Conservation (phyloP, 306 rosid species). For the Carpinus viminea region DNA sequence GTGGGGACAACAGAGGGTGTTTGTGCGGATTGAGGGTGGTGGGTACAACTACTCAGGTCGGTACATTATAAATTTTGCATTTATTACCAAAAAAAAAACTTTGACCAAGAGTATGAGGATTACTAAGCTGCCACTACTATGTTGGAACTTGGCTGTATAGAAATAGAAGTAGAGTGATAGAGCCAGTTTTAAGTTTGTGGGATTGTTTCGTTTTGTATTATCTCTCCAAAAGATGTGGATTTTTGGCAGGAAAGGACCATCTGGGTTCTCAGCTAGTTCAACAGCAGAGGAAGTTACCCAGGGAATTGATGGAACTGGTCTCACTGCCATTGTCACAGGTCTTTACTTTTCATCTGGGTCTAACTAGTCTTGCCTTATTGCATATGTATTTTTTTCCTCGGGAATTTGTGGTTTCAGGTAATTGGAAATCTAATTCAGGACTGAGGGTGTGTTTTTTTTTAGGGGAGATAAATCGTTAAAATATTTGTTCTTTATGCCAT, state of each 20-base stretch:
- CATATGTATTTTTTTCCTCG: not conserved
- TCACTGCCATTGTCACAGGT: constrained; percentile 61
- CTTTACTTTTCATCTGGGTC: constrained; percentile 8
- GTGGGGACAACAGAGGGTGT: too few species aligned
- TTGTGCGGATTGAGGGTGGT: too few species aligned
- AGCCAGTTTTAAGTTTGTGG: too few species aligned
- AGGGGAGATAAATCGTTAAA: not conserved
- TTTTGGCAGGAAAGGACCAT: constrained; percentile 53
- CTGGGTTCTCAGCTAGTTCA: constrained; percentile 55
- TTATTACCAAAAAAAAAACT: too few species aligned
- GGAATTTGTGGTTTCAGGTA: not conserved
- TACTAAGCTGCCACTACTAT: too few species aligned
- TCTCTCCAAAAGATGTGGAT: constrained; percentile 41
- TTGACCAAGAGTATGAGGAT: too few species aligned
- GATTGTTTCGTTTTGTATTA: not conserved
- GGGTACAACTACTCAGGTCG: too few species aligned
- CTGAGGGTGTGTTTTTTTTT: not conserved
- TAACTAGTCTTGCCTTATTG: not conserved
- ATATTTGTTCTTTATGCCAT: not conserved
- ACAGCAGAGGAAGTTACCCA: constrained; percentile 54
- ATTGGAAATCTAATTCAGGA: not conserved
- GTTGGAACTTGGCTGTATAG: too few species aligned
- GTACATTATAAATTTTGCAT: too few species aligned
- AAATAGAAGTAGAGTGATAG: too few species aligned
- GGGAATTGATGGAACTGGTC: constrained; percentile 54